phyloP scores from a whole-genome alignment of 2,329 filamentous ascomycete genomes.

The Ceratocystis eucalypticola region DNA sequence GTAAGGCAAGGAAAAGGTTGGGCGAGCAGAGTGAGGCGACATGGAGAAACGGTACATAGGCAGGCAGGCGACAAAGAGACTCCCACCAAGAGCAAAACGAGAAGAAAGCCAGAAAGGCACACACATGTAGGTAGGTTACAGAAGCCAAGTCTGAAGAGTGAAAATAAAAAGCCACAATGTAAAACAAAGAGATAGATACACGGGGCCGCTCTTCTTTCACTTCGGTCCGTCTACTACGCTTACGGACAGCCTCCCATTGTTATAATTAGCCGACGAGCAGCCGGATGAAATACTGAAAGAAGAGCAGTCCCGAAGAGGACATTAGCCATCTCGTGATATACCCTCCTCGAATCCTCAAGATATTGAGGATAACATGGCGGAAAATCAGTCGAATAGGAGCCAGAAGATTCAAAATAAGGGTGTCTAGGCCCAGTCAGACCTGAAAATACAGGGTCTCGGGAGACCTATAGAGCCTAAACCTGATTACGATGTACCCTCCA shows the following conservation, averaged over 20 bases:
- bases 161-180: not conserved
- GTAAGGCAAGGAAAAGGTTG: not conserved
- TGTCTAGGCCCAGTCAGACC: not conserved
- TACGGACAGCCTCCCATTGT: not conserved
- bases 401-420: not conserved
- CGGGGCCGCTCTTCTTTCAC: not conserved
- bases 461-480: not conserved
- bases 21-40: not conserved
- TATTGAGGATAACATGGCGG: not conserved
- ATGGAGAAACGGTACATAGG: not conserved
- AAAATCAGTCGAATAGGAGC: not conserved
- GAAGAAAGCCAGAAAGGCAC: not conserved
- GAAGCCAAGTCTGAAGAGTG: too few relatives aligned
- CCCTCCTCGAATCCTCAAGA: not conserved
- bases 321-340: not conserved
- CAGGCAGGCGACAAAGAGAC: too few relatives aligned
- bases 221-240: not conserved
- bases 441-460: constrained; percentile 1
- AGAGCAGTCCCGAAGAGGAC: not conserved
- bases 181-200: not conserved
- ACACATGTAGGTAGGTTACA: not conserved
- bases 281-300: not conserved
- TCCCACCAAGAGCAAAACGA: too few relatives aligned
- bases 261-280: not conserved
- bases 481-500: not conserved